Percentiles rank a stretch among this genome's conserved stretches.
Conservation (phyloP, 1,284 basidiomycete species). For the Polyporus tsugae region DNA sequence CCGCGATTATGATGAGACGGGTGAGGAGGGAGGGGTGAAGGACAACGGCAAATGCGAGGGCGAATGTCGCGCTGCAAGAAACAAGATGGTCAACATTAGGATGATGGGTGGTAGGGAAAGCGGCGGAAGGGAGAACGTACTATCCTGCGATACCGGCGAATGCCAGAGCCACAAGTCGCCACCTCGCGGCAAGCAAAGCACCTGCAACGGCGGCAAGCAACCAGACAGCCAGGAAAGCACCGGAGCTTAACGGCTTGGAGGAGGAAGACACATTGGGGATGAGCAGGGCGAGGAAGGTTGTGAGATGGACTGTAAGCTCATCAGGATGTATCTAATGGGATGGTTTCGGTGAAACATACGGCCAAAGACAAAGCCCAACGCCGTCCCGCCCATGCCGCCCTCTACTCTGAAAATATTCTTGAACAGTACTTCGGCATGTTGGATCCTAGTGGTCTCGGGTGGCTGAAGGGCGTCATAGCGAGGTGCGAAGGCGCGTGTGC, state of each 20-base stretch:
- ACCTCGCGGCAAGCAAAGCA: conserved; percentile 58
- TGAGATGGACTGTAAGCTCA: conserved; percentile 55
- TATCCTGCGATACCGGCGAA: conserved; percentile 61
- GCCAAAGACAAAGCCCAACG: conserved; percentile 66
- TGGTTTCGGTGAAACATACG: conserved; percentile 47
- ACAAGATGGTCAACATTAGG: neutral
- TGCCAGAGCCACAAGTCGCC: conserved; percentile 53
- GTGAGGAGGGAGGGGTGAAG: conserved; percentile 66
- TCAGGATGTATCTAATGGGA: neutral
- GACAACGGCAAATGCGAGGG: conserved; percentile 61
- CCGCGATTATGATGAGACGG: conserved; percentile 58
- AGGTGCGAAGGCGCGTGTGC: conserved; percentile 66
- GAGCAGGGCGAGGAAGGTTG: conserved; percentile 67
- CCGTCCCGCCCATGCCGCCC: conserved; percentile 69
- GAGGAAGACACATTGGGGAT: conserved; percentile 56
- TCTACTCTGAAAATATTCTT: conserved; percentile 51
- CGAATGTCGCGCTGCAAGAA: conserved; percentile 51
- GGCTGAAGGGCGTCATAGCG: conserved; percentile 39
- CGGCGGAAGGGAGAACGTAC: conserved; percentile 44
- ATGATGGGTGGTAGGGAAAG: neutral
- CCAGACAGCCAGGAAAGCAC: conserved; percentile 67
- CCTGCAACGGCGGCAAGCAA: conserved; percentile 57
- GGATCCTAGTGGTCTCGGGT: conserved; percentile 45
- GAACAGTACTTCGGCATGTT: conserved; percentile 37
- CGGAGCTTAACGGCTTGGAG: conserved; percentile 51